A percentile compares a stretch with the other conserved stretches of the same genome.
Conservation (phyloP, 2,329 filamentous ascomycete genomes). For the Alternaria brassicicola region DNA sequence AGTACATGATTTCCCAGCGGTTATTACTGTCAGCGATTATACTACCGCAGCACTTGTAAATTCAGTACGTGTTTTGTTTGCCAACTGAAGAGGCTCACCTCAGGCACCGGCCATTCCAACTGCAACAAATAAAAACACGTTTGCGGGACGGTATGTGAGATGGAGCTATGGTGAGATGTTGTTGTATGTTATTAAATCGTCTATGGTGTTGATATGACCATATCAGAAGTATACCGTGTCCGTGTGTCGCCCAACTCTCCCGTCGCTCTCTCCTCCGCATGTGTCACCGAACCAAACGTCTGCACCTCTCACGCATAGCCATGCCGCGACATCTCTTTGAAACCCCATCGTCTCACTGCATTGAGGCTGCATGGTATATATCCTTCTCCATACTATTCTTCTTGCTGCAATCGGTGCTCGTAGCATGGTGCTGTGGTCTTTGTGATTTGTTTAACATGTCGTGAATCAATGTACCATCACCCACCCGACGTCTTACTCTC, state of each 20-base stretch:
- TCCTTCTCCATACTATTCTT: neutral
- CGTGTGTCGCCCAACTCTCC: no score
- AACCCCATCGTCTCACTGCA: no score
- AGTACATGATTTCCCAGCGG: conserved; percentile 34
- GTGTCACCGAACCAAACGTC: neutral
- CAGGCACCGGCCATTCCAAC: fast-evolving
- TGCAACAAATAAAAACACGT: neutral
- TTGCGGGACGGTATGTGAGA: no score
- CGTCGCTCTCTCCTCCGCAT: neutral
- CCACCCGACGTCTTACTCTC: neutral
- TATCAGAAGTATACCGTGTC: no score
- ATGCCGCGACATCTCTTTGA: neutral
- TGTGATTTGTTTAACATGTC: neutral
- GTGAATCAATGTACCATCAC: neutral
- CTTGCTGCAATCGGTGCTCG: neutral
- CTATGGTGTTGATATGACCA: no score
- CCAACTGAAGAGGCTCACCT: neutral
- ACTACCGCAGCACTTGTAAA: conserved; percentile 33
- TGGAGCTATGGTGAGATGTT: no score
- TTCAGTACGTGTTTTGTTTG: conserved; percentile 37
- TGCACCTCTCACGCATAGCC: neutral
- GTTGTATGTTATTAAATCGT: no score
- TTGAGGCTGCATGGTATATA: neutral
- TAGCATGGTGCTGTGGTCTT: neutral
- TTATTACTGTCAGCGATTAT: conserved; percentile 39